phyloP scores from a whole-genome alignment of 129 eudicot species.

The Artemisia tridentata region DNA sequence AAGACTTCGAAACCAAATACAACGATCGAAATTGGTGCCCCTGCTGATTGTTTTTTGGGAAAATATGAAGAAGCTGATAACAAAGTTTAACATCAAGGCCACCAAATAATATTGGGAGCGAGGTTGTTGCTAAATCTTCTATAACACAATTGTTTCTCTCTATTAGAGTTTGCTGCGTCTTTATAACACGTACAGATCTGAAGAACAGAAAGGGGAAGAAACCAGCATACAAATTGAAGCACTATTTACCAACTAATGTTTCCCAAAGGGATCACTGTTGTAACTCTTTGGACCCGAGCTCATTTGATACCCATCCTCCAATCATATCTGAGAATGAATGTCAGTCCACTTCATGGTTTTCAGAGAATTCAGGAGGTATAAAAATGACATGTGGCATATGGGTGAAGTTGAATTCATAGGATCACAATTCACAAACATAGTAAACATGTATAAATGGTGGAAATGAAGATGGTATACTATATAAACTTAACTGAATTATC shows the following conservation, averaged over 20 bases:
- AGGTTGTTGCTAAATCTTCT: too few species aligned
- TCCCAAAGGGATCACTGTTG: conserved; percentile 5
- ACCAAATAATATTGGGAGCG: not conserved
- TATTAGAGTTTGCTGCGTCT: too few species aligned
- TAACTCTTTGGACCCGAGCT: conserved; percentile 18
- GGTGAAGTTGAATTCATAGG: not conserved
- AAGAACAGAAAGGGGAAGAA: too few species aligned
- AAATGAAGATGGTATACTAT: not conserved
- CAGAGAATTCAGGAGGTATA: not conserved
- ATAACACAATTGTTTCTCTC: too few species aligned
- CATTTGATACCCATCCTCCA: not conserved
- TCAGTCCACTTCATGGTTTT: not conserved
- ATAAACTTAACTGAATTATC: not conserved
- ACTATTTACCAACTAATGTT: too few species aligned
- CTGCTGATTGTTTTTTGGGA: conserved; percentile 1
- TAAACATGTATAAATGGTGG: not conserved
- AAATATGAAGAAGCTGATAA: not conserved
- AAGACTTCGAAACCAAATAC: not conserved
- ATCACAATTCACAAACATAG: not conserved
- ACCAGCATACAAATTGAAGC: too few species aligned
- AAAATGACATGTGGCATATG: not conserved
- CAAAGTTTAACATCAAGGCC: conserved; percentile 1
- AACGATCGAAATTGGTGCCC: not conserved
- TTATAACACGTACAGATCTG: too few species aligned
- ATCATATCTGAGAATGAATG: conserved; percentile 1